A percentile compares a stretch with the other conserved stretches of the same genome.
phyloP scores from a whole-genome alignment of 2,329 filamentous ascomycete species.

The Trichophyton rubrum region DNA sequence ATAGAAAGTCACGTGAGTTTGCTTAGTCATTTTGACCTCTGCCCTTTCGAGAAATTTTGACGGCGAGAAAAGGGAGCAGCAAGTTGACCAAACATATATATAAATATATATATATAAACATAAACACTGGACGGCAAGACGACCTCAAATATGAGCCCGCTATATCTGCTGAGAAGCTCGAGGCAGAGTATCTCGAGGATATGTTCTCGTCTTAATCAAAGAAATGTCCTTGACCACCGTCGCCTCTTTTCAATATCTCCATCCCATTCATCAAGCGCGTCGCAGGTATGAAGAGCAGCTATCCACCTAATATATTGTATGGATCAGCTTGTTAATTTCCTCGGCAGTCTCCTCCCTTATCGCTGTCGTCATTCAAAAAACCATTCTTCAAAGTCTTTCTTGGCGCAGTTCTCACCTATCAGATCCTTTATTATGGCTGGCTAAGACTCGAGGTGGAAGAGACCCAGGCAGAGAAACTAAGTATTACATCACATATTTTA shows the following conservation, averaged over 20 bases:
- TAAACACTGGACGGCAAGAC: not conserved
- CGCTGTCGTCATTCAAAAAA: slow-evolving; percentile 28
- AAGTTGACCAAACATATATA: not conserved
- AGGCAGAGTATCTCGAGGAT: not conserved
- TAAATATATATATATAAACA: not conserved
- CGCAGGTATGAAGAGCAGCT: not conserved
- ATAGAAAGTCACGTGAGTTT: not conserved
- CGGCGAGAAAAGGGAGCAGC: too few species aligned
- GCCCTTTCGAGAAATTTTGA: not conserved
- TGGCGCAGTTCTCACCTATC: slow-evolving; percentile 37
- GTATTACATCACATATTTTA: slow-evolving; percentile 16
- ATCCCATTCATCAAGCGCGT: not conserved
- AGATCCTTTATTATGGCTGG: slow-evolving; percentile 38
- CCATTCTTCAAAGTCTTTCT: slow-evolving; percentile 39
- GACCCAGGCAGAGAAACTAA: slow-evolving; percentile 30
- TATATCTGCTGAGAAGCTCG: not conserved
- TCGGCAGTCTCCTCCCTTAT: slow-evolving; percentile 2
- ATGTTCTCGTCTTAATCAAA: not conserved
- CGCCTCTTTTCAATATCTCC: not conserved
- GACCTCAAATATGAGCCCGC: not conserved
- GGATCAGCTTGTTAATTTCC: not conserved
- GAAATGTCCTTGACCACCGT: not conserved
- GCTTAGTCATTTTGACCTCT: not conserved
- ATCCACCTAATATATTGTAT: not conserved
- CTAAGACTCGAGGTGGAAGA: slow-evolving; percentile 37